Conservation (phyloP, 2,329 filamentous ascomycete species). For the Xylaria sp. region DNA sequence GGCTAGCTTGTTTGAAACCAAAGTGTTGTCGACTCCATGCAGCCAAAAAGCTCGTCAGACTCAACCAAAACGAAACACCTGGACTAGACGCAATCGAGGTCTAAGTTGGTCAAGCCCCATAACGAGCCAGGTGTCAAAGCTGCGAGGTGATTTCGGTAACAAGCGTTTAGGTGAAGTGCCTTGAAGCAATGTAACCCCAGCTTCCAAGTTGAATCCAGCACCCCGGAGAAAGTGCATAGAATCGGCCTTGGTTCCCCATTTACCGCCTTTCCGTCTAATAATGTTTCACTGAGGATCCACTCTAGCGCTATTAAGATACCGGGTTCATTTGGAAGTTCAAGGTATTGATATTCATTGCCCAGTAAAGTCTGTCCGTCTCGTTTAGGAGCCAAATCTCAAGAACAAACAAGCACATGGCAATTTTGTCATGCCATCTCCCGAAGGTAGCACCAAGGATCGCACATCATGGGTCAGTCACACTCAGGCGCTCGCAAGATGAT, state of each 20-base stretch:
- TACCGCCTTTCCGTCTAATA: conserved; percentile 8
- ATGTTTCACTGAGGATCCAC: not conserved
- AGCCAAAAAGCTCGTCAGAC: conserved; percentile 8
- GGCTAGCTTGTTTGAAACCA: conserved; percentile 4
- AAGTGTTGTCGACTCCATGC: not conserved
- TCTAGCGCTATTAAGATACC: not conserved
- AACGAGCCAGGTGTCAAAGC: conserved; percentile 11
- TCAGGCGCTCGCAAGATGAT: not conserved
- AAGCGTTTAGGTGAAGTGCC: conserved; percentile 23
- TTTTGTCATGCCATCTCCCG: not conserved
- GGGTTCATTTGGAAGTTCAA: not conserved
- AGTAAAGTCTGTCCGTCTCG: not conserved
- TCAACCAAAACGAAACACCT: not conserved
- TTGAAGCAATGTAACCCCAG: conserved; percentile 32
- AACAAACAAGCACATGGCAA: not conserved
- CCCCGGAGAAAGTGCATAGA: conserved; percentile 20
- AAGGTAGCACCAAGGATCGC: not conserved
- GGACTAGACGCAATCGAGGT: conserved; percentile 5
- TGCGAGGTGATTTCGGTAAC: conserved; percentile 17
- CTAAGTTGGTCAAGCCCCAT: conserved; percentile 1
- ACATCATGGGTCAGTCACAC: not conserved
- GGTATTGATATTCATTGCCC: not conserved
- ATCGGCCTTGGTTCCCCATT: not conserved
- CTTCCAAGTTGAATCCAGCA: conserved; percentile 26
- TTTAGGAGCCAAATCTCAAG: not conserved